These are phyloP conservation scores for Ophiocordyceps camponoti-saundersi DNA, from an alignment of 2,329 filamentous ascomycete species.

Conservation along the genomic window DNA sequence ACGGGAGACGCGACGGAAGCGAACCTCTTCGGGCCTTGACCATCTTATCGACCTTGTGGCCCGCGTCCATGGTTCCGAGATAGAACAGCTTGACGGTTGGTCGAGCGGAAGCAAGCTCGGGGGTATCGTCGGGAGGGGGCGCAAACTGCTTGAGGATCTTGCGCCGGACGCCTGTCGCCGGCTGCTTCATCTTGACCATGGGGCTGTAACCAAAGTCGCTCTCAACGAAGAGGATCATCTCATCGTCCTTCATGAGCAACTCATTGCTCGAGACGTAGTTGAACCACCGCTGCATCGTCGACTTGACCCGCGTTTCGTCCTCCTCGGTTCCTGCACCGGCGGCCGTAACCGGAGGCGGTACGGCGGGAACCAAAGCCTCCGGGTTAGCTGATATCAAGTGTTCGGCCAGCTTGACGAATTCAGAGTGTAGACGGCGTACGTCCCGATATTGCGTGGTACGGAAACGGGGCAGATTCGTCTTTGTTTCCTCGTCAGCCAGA, in stretches of 20 bases:
- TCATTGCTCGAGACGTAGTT: constrained; percentile 88
- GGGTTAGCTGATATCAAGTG: constrained; percentile 97
- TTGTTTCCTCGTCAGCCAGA: neutral
- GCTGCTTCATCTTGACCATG: constrained; percentile 88
- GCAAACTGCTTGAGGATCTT: constrained; percentile 98
- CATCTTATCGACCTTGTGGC: constrained; percentile 87
- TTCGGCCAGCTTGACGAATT: constrained; percentile 91
- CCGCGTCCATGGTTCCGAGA: constrained; percentile 86
- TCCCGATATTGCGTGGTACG: constrained; percentile 96
- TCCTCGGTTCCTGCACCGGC: constrained; percentile 93
- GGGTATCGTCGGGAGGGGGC: constrained; percentile 90
- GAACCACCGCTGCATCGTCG: constrained; percentile 82
- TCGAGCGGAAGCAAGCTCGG: constrained; percentile 76
- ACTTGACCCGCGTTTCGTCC: constrained; percentile 79
- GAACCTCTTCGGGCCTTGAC: constrained; percentile 83
- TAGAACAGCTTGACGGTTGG: constrained; percentile 94
- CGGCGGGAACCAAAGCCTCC: constrained; percentile 82
- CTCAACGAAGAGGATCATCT: constrained; percentile 97
- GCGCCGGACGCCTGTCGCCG: constrained; percentile 82
- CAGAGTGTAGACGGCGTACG: constrained; percentile 84
- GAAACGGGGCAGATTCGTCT: constrained; percentile 99
- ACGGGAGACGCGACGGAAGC: constrained; percentile 1
- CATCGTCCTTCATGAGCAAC: constrained; percentile 83
- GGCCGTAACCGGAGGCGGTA: constrained; percentile 85
- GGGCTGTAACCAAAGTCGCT: constrained; percentile 97